Evolutionary conservation across 2,329 filamentous ascomycete species (phyloP), one percentile per base, ranked within the genome.

Genomic region (Ophiocordyceps unilateralis): DNA sequence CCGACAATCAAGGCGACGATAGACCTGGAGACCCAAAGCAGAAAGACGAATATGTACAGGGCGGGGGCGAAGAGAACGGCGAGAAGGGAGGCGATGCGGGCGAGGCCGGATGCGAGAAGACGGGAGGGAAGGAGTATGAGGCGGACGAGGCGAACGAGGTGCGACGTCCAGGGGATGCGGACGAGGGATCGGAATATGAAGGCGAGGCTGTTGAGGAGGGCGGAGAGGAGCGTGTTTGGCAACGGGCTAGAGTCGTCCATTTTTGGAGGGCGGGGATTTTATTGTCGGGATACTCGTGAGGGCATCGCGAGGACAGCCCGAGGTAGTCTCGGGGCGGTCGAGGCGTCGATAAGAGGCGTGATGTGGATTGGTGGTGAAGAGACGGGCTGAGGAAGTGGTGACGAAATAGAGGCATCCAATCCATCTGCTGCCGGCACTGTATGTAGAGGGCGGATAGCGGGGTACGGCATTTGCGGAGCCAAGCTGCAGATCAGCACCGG

Each of bases 11-110:
- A 58, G 8, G 47, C 47, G 38, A 53, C 23, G 5, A 58, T 23
- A 28, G 49, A 46, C n/a, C 46, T 50, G 8, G 50, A 41, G 11
- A 47, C 49, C n/a, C 51, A 46, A 5, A 51, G 20, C 2, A 56
- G 3, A 41, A 55, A 62, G 1, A 55, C 53, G 4, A 58, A 41
- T 14, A 63, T 46, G 39, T 62, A 58, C 9, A 63, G 47, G 19
- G 55, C 51, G 2, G 65, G 65, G n/a, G 61, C 57, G 26, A 64
- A 52, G 3, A 65, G 20, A 8, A 58, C 47, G 26, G 56, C 53
- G 15, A 62, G 24, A 5, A 58, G 21, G 24, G 48, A 46, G 23
- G 50, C 39, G 12, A 61, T 12, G 30, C 57, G 51, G 1, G 50
- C 48, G 5, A 62, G 21, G 0, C 60, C 61, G n/a, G 55, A 44